Evolutionary conservation across 208 protist genomes (phyloP).

Genomic region (Acanthamoeba culbertsoni): DNA sequence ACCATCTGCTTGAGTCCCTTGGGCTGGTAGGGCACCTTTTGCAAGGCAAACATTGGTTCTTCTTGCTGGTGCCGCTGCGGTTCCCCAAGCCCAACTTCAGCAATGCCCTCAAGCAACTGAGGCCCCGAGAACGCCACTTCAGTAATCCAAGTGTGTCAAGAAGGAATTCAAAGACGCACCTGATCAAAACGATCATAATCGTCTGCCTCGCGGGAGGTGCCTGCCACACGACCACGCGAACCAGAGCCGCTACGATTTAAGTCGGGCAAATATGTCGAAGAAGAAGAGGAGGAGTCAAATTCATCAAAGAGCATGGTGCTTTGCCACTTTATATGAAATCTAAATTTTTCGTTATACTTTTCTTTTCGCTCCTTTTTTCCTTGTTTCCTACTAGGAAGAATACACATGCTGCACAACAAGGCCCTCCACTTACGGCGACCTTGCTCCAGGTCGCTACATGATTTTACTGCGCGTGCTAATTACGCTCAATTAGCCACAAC

Average conservation of each 20-base stretch:
- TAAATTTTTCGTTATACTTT: background rate
- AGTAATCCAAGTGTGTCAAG: background rate
- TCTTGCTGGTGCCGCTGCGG: background rate
- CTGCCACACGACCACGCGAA: background rate
- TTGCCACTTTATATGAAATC: background rate
- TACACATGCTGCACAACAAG: no score
- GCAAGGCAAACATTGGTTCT: background rate
- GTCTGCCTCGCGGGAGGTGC: no score
- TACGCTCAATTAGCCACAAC: no score
- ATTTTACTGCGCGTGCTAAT: no score
- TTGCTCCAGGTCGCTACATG: no score
- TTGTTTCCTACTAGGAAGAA: background rate
- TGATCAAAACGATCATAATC: constrained; percentile 28
- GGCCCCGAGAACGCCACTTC: background rate
- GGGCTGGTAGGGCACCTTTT: constrained; percentile 6
- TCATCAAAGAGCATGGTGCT: constrained; percentile 25
- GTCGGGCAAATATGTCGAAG: no score
- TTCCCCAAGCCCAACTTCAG: background rate
- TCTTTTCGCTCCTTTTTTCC: background rate
- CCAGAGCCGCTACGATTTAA: no score
- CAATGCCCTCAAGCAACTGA: background rate
- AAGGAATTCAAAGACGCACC: background rate
- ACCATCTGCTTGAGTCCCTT: constrained; percentile 21
- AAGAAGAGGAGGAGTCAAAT: background rate
- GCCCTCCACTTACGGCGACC: no score